A percentile compares a stretch with the other conserved stretches of the same genome.
Evolutionary conservation across 352 stramenopile species (phyloP).

Genomic region (Phytophthora pini): DNA sequence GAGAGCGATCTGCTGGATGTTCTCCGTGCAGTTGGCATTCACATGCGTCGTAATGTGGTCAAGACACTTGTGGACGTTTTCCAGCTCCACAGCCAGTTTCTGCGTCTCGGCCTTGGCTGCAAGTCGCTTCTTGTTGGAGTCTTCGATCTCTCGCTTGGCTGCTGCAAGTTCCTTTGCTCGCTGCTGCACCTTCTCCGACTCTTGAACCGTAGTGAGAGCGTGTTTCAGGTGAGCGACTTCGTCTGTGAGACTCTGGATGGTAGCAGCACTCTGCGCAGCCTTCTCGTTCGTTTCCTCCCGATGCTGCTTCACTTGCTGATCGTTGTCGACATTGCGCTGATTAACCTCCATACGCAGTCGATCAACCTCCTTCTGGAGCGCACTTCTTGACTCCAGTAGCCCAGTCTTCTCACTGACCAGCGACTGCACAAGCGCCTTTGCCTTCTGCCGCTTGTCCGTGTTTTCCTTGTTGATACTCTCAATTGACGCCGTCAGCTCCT

Average conservation of each 20-base stretch:
- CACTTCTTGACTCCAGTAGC: slow-evolving; percentile 49
- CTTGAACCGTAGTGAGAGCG: slow-evolving; percentile 63
- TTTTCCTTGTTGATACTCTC: slow-evolving; percentile 61
- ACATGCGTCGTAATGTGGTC: slow-evolving; percentile 62
- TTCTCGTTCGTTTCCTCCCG: slow-evolving; percentile 66
- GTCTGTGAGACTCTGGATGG: slow-evolving; percentile 60
- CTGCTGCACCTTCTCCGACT: slow-evolving; percentile 76
- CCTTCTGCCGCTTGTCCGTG: slow-evolving; percentile 75
- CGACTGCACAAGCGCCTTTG: slow-evolving; percentile 68
- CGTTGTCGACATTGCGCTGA: slow-evolving; percentile 77
- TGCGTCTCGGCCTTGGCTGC: slow-evolving; percentile 85
- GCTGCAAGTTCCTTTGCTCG: slow-evolving; percentile 68
- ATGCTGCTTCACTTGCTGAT: slow-evolving; percentile 65
- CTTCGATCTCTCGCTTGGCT: slow-evolving; percentile 77
- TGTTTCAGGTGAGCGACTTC: slow-evolving; percentile 68
- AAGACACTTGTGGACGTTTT: slow-evolving; percentile 71
- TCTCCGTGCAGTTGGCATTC: slow-evolving; percentile 58
- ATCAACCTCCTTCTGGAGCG: slow-evolving; percentile 72
- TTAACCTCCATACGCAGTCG: slow-evolving; percentile 81
- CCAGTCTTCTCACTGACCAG: slow-evolving; percentile 72
- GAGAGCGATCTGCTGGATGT: slow-evolving; percentile 62
- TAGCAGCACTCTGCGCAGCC: slow-evolving; percentile 45
- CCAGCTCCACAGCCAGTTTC: slow-evolving; percentile 77
- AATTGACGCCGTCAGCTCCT: slow-evolving; percentile 50
- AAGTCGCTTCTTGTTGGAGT: slow-evolving; percentile 83